Conservation (phyloP, 129 eudicot species). For the Centella asiatica region DNA sequence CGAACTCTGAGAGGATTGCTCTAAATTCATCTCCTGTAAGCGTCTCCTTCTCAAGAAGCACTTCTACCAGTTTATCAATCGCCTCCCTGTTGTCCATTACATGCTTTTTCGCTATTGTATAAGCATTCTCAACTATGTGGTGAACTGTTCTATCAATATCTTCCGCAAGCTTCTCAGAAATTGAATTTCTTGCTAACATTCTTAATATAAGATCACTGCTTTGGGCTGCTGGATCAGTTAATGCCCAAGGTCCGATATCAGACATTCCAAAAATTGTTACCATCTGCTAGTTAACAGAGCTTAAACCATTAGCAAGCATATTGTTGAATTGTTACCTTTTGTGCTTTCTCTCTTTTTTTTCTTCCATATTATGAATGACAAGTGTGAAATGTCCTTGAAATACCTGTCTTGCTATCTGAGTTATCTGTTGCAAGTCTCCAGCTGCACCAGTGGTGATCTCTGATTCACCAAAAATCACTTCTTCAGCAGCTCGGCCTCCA, state of each 20-base stretch:
- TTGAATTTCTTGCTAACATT: slow-evolving; percentile 72
- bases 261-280: slow-evolving; percentile 82
- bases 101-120: slow-evolving; percentile 57
- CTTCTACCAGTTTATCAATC: slow-evolving; percentile 57
- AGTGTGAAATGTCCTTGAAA: not conserved
- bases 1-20: slow-evolving; percentile 46
- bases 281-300: slow-evolving; percentile 37
- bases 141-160: slow-evolving; percentile 59
- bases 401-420: slow-evolving; percentile 77
- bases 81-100: slow-evolving; percentile 65
- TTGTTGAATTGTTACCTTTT: not conserved
- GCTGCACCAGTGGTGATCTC: slow-evolving; percentile 81
- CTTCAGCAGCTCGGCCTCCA: slow-evolving; percentile 77
- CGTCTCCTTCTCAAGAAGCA: slow-evolving; percentile 71
- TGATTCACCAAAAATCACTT: slow-evolving; percentile 58
- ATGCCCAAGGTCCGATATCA: slow-evolving; percentile 81
- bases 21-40: slow-evolving; percentile 75
- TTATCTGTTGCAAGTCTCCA: slow-evolving; percentile 61
- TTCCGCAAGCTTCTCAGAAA: slow-evolving; percentile 84
- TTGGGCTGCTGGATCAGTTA: slow-evolving; percentile 54
- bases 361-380: too few relatives aligned
- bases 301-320: not conserved
- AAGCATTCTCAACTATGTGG: slow-evolving; percentile 50
- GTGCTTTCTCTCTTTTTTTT: not conserved
- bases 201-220: slow-evolving; percentile 62